A percentile compares a stretch with the other conserved stretches of the same genome.
Evolutionary conservation across 345 rosid genomes (phyloP).

Genomic region (Eucalyptus tenuipes): DNA sequence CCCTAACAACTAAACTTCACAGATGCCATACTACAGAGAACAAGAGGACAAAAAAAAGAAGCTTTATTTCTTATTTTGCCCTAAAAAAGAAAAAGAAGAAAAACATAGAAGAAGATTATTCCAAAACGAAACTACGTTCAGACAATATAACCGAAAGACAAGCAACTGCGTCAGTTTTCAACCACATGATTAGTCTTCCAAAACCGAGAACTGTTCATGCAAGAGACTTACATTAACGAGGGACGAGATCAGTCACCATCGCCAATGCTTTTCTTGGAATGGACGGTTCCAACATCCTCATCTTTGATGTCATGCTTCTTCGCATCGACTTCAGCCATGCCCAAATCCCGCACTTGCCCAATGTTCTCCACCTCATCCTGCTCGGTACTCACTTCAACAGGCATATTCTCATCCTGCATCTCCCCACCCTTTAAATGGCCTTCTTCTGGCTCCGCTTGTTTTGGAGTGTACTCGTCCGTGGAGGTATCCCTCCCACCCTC

Average conservation of each 20-base stretch:
- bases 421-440: neutral
- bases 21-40: neutral
- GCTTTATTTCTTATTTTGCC: neutral
- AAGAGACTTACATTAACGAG: slow-evolving; percentile 2
- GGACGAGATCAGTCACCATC: neutral
- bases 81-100: neutral
- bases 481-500: neutral
- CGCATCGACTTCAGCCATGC: neutral
- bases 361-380: neutral
- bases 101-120: neutral
- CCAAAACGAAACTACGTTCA: neutral
- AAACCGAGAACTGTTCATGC: neutral
- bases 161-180: neutral
- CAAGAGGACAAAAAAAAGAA: neutral
- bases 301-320: neutral
- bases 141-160: neutral
- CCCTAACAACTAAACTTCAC: neutral
- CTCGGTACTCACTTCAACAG: neutral
- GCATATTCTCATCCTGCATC: neutral
- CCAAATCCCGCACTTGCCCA: neutral
- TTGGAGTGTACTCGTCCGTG: neutral
- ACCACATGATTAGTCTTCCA: neutral
- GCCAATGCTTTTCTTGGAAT: neutral
- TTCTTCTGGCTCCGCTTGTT: neutral
- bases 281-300: neutral